Percentiles rank a stretch among this genome's conserved stretches.
phyloP scores from a whole-genome alignment of 768 basidiomycete genomes.

The Fibroporia radiculosa region DNA sequence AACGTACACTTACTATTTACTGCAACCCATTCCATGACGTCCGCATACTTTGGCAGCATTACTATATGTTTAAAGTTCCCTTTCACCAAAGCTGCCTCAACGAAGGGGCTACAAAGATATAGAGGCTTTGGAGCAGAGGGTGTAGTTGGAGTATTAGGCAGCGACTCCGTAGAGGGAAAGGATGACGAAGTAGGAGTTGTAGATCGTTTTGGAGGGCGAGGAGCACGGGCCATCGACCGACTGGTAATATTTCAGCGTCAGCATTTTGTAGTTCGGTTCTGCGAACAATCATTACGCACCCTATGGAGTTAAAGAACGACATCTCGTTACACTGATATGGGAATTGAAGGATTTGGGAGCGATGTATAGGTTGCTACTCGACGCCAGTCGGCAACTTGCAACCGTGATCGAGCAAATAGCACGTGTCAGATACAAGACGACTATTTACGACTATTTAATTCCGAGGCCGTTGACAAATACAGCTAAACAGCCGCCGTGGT shows the following conservation, averaged over 20 bases:
- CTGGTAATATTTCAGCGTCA: slow-evolving; percentile 25
- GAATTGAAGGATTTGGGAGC: not conserved
- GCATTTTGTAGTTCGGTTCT: slow-evolving; percentile 5
- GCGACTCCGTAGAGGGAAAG: slow-evolving; percentile 36
- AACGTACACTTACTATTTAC: slow-evolving; percentile 65
- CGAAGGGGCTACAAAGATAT: slow-evolving; percentile 91
- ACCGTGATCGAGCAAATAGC: too few species aligned
- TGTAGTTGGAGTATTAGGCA: slow-evolving; percentile 35
- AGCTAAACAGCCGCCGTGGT: slow-evolving; percentile 14
- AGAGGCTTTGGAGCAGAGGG: slow-evolving; percentile 52
- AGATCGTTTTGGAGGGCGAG: slow-evolving; percentile 63
- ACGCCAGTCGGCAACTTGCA: not conserved
- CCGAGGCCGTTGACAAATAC: slow-evolving; percentile 17
- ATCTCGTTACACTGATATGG: slow-evolving; percentile 27
- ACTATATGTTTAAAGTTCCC: slow-evolving; percentile 99
- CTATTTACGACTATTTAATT: slow-evolving; percentile 8
- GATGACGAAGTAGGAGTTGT: slow-evolving; percentile 68
- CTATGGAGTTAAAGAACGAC: slow-evolving; percentile 82
- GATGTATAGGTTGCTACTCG: not conserved
- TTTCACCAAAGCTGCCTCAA: slow-evolving; percentile 91
- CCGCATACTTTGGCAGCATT: slow-evolving; percentile 90
- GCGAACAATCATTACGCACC: slow-evolving; percentile 35
- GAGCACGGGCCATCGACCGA: slow-evolving; percentile 68
- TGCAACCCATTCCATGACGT: slow-evolving; percentile 96
- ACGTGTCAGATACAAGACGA: too few species aligned